These are phyloP conservation scores for Melaleuca alternifolia DNA, from an alignment of 345 rosid species.

Conservation along the genomic window DNA sequence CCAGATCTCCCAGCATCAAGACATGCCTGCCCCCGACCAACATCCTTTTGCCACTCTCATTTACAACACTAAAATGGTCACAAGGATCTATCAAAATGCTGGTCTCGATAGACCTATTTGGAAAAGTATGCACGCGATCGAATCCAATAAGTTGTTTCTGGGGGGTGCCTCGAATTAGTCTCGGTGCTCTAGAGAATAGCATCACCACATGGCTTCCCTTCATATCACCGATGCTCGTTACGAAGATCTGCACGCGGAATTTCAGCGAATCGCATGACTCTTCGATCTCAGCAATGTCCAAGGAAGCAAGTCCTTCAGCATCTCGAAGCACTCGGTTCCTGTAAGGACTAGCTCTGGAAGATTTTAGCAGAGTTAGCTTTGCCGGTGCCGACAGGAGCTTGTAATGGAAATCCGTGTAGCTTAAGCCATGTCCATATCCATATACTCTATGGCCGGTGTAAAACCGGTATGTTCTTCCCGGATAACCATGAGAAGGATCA, in stretches of 20 bases:
- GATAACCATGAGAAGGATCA: conserved; percentile 58
- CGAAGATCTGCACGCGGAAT: conserved; percentile 35
- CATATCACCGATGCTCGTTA: conserved; percentile 48
- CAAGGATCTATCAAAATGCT: conserved; percentile 66
- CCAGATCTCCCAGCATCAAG: conserved; percentile 46
- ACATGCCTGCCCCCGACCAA: conserved; percentile 51
- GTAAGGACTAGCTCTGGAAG: conserved; percentile 3
- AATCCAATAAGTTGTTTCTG: conserved; percentile 68
- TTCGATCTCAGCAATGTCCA: conserved; percentile 16
- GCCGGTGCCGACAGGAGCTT: conserved; percentile 50
- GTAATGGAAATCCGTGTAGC: conserved; percentile 56
- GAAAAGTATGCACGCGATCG: conserved; percentile 50
- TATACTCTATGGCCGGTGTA: conserved; percentile 60
- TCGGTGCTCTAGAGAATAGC: conserved; percentile 52
- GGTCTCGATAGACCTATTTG: conserved; percentile 22
- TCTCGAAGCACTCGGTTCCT: conserved; percentile 26
- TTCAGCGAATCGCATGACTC: conserved; percentile 39
- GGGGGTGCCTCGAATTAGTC: conserved; percentile 33
- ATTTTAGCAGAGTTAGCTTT: conserved; percentile 26
- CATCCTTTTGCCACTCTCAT: conserved; percentile 46
- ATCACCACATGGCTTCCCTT: conserved; percentile 70
- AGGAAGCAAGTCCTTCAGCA: conserved; percentile 16
- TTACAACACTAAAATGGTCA: conserved; percentile 49
- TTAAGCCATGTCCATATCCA: conserved; percentile 69
- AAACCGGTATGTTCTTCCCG: conserved; percentile 87